A percentile compares a stretch with the other conserved stretches of the same genome.
phyloP scores from a whole-genome alignment of 257 asterid genomes.

The Jacaranda mimosifolia region DNA sequence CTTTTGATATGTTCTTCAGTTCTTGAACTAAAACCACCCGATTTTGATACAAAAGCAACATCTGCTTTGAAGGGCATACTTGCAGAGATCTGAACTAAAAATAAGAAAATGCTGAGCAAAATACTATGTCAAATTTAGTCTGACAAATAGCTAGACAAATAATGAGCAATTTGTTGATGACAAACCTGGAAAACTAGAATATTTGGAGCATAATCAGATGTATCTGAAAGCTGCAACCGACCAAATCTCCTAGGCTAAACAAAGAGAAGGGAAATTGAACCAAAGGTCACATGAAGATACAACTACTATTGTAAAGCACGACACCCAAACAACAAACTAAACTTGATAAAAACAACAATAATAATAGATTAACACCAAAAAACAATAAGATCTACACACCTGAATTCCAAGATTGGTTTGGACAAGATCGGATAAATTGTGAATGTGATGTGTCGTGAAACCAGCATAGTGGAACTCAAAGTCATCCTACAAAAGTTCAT shows the following conservation, averaged over 20 bases:
- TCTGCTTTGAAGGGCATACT: conserved; percentile 79
- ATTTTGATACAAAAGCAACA: conserved; percentile 76
- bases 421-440: conserved; percentile 96
- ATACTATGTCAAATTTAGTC: conserved; percentile 22
- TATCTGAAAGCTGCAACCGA: conserved; percentile 87
- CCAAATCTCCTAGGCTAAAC: conserved; percentile 72
- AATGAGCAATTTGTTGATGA: conserved; percentile 23
- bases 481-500: conserved; percentile 68
- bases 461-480: conserved; percentile 87
- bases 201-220: conserved; percentile 76
- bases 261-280: conserved; percentile 30
- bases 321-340: conserved; percentile 20
- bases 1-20: conserved; percentile 62
- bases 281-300: conserved; percentile 27
- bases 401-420: conserved; percentile 78
- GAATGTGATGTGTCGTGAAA: conserved; percentile 77
- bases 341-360: conserved; percentile 28
- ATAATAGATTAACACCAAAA: conserved; percentile 13
- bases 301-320: conserved; percentile 19
- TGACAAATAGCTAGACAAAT: conserved; percentile 24
- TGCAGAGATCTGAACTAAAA: conserved; percentile 81
- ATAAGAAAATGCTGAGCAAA: conserved; percentile 30
- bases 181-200: conserved; percentile 94
- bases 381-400: conserved; percentile 49
- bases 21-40: conserved; percentile 56